phyloP scores from a whole-genome alignment of 176 grass and related monocot species.

The Hyparrhenia diplandra region DNA sequence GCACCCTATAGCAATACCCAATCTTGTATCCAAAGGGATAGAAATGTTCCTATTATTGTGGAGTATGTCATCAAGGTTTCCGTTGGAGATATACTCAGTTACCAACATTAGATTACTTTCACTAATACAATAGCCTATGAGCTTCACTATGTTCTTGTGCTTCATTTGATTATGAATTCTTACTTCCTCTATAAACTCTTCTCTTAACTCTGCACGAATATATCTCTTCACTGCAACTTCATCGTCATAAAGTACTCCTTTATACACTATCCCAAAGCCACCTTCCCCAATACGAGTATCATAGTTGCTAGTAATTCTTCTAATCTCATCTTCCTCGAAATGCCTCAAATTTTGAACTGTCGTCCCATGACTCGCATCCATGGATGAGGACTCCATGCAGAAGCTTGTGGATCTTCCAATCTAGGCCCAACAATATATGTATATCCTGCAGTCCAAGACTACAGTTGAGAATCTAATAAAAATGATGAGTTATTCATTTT shows the following conservation, averaged over 20 bases:
- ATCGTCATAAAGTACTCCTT: background rate
- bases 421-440: background rate
- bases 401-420: background rate
- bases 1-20: constrained; percentile 14
- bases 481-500: background rate
- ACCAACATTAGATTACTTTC: background rate
- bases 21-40: background rate
- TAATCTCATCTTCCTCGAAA: background rate
- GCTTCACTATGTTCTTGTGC: background rate
- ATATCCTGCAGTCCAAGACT: background rate
- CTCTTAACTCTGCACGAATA: background rate
- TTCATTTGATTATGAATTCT: background rate
- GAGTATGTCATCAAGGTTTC: background rate
- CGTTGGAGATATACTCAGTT: background rate
- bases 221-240: constrained; percentile 28
- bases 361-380: background rate
- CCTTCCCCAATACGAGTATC: too few species aligned
- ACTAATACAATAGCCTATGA: background rate
- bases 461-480: background rate
- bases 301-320: background rate
- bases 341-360: background rate
- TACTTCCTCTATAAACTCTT: constrained; percentile 5
- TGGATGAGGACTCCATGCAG: background rate
- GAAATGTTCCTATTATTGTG: background rate
- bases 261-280: too few species aligned